A percentile compares a stretch with the other conserved stretches of the same genome.
These are phyloP conservation scores for Datisca glomerata DNA, from an alignment of 306 rosid species.

Conservation along the genomic window DNA sequence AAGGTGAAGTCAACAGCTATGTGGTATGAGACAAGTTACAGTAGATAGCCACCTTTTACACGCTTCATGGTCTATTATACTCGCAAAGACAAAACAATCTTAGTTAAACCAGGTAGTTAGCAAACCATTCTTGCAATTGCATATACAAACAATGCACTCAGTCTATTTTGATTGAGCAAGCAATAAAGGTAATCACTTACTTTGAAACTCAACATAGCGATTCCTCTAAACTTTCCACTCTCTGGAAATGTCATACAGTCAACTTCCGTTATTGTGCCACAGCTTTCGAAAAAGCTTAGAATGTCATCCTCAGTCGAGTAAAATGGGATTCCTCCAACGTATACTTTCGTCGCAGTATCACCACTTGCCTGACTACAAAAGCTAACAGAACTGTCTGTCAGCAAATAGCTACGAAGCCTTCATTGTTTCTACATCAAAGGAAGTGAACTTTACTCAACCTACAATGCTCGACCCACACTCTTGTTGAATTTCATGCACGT, in stretches of 20 bases:
- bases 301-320: constrained; percentile 92
- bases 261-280: constrained; percentile 79
- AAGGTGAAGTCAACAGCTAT: no score
- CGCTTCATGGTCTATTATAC: no score
- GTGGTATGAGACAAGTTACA: no score
- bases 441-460: no score
- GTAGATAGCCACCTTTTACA: no score
- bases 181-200: constrained; percentile 22
- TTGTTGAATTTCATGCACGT: no score
- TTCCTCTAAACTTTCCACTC: constrained; percentile 89
- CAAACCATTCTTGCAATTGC: no score
- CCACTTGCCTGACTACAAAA: constrained; percentile 34
- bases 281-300: constrained; percentile 70
- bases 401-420: not conserved
- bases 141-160: not conserved
- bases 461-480: no score
- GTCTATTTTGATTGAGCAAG: not conserved
- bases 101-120: no score
- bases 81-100: no score
- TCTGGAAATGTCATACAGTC: constrained; percentile 92
- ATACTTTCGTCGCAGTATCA: constrained; percentile 49
- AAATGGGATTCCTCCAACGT: constrained; percentile 92
- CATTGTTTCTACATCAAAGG: no score
- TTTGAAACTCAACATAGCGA: constrained; percentile 79
- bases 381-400: constrained; percentile 7